Conservation (phyloP, 139 green algal genomes). For the Eudorina sp. region DNA sequence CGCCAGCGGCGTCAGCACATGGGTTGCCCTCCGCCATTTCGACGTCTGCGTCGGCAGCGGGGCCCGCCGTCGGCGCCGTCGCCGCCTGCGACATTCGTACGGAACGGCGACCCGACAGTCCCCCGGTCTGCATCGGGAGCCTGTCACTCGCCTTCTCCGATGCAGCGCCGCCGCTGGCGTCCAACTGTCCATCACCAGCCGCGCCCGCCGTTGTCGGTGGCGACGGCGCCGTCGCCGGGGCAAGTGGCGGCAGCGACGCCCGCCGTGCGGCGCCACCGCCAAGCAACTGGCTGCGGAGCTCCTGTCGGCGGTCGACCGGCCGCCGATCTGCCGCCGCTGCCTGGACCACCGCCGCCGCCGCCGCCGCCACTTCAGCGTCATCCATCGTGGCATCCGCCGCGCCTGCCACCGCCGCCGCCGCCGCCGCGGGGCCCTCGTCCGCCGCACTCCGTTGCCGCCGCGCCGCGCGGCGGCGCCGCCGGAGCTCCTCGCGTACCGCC, state of each 20-base stretch:
- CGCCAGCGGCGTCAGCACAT: neutral
- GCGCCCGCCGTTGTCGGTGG: no score
- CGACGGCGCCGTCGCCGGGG: neutral
- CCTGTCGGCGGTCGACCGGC: neutral
- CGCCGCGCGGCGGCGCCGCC: slow-evolving; percentile 4
- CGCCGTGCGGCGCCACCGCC: neutral
- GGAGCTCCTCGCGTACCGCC: neutral
- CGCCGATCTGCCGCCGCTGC: neutral
- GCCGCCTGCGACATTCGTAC: no score
- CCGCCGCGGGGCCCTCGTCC: neutral
- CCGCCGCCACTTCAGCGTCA: neutral
- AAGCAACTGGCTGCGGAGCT: neutral
- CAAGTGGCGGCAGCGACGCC: neutral
- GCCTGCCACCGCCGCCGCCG: neutral
- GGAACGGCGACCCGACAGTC: neutral
- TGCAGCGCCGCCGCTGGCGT: neutral
- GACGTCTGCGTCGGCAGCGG: no score
- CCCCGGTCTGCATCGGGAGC: neutral
- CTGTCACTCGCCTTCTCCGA: neutral
- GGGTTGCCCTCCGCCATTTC: neutral
- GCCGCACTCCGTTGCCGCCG: neutral
- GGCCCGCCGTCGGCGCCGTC: no score
- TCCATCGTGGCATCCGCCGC: neutral
- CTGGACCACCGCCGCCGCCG: slow-evolving; percentile 1
- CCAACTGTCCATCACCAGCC: no score